A percentile compares a stretch with the other conserved stretches of the same genome.
phyloP scores from a whole-genome alignment of 1,139 yeast species.

The Yamadazyma diddensiae region DNA sequence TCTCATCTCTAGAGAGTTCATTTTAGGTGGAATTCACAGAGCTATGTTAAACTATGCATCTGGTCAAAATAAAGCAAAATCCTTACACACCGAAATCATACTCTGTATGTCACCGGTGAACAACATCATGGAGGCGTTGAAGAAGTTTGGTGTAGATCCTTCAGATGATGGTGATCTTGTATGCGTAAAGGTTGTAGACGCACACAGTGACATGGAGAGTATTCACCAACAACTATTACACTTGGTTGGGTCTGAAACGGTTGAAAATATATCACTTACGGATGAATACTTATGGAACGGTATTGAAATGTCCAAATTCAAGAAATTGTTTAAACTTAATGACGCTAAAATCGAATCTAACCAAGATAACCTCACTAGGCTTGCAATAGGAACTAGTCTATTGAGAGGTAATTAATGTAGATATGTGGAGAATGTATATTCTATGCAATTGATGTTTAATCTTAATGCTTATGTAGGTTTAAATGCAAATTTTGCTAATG shows the following conservation, averaged over 20 bases:
- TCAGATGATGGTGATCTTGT: slow-evolving; percentile 19
- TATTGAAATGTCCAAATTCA: slow-evolving; percentile 30
- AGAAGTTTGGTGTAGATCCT: slow-evolving; percentile 39
- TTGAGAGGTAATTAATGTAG: slow-evolving; percentile 29
- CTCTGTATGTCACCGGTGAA: slow-evolving; percentile 42
- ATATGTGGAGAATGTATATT: too few relatives aligned
- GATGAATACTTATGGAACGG: slow-evolving; percentile 24
- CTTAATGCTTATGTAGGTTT: slow-evolving; percentile 1
- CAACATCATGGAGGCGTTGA: slow-evolving; percentile 44
- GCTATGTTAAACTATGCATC: slow-evolving; percentile 28
- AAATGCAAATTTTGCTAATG: slow-evolving; percentile 18
- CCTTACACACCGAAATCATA: slow-evolving; percentile 42
- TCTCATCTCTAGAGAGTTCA: slow-evolving; percentile 36
- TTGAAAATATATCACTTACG: slow-evolving; percentile 16
- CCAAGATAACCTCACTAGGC: slow-evolving; percentile 24
- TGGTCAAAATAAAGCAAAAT: slow-evolving; percentile 35
- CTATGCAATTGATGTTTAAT: neutral
- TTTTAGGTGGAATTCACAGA: slow-evolving; percentile 31
- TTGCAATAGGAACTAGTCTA: slow-evolving; percentile 39
- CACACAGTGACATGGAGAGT: slow-evolving; percentile 8
- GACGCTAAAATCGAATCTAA: slow-evolving; percentile 22
- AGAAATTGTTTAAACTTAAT: slow-evolving; percentile 38
- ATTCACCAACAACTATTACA: slow-evolving; percentile 15
- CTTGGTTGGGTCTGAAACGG: slow-evolving; percentile 15
- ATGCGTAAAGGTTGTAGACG: slow-evolving; percentile 27